Percentiles rank a stretch among this genome's conserved stretches.
Conservation (phyloP, 73 alveolate species). For the Paramecium sonneborni region DNA sequence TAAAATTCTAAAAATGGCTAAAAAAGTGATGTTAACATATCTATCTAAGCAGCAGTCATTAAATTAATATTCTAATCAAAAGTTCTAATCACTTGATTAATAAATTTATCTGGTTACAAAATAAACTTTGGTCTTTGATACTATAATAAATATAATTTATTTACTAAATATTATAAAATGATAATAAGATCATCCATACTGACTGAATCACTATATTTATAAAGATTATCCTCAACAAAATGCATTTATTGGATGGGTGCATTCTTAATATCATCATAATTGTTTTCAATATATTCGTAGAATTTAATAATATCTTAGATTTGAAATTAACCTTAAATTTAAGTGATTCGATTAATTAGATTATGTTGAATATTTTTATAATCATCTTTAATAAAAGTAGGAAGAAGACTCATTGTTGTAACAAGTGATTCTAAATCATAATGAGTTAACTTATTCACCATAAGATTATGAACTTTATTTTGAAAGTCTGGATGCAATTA, state of each 20-base stretch:
- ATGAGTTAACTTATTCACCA: constrained; percentile 6
- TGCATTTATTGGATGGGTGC: background rate
- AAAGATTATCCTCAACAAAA: background rate
- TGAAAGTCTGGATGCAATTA: constrained; percentile 62
- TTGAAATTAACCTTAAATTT: constrained; percentile 24
- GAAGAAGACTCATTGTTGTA: background rate
- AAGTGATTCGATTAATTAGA: background rate
- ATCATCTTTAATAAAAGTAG: constrained; percentile 36
- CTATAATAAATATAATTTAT: background rate
- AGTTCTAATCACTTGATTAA: background rate
- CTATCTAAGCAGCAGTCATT: constrained; percentile 33
- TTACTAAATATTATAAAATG: constrained; percentile 36
- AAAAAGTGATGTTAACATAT: background rate
- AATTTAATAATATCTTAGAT: constrained; percentile 5
- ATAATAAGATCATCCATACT: constrained; percentile 29
- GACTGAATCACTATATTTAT: background rate
- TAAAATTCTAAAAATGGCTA: background rate
- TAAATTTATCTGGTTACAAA: constrained; percentile 27
- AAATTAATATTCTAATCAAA: background rate
- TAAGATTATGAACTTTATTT: constrained; percentile 31
- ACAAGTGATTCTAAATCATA: constrained; percentile 56
- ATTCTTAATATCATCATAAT: background rate
- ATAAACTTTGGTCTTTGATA: constrained; percentile 45
- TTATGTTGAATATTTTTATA: constrained; percentile 4
- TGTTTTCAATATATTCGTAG: background rate